Evolutionary conservation across 805 yeast species (phyloP), one percentile per base, ranked within the genome.

Genomic region (Candida sakaeoensis): DNA sequence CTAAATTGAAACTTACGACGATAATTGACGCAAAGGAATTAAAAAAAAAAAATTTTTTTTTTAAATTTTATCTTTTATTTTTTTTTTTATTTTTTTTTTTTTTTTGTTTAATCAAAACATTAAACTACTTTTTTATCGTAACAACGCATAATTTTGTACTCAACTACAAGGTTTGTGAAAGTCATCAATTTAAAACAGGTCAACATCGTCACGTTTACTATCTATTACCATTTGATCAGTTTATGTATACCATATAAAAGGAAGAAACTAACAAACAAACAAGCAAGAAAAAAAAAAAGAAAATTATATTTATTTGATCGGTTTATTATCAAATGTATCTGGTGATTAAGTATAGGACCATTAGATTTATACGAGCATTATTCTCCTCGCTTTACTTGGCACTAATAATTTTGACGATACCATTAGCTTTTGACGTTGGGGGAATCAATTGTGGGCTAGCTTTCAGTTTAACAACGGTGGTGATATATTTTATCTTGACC

Each of bases 401-500:
- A 5, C 74, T 86, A 37, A 79, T 87, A 9, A 74, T 89, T 21
- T 68, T 90, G 22, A 84, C 96, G 2, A 84, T 93, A 5, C 98
- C 98, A 4, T 73, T 93, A 45, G 85, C 97, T 17, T 93, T 93
- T 61, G 96, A 91, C 54, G 83, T 88, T 27, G 98, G 98, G 8
- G 97, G 98, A 1, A 74, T 82, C 14, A 73, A 79, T 41, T 91
- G 98, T 61, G 99, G 99, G 1, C 66, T 93, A 44, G 79, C 95
- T 14, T 93, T 80, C 58, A 81, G 95, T 5, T 71, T 91, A 35
- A 76, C 86, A 40, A 66, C 76, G 31, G 58, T 61, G 42, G 36
- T 49, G 30, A 61, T 84, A 39, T 90, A 89, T 60, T 81, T 86
- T 45, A 57, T 76, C 5, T 65, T 87, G 40, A 86, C 96, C 7